Evolutionary conservation across 768 basidiomycete genomes (phyloP).

Genomic region (Rossbeevera mucosa): DNA sequence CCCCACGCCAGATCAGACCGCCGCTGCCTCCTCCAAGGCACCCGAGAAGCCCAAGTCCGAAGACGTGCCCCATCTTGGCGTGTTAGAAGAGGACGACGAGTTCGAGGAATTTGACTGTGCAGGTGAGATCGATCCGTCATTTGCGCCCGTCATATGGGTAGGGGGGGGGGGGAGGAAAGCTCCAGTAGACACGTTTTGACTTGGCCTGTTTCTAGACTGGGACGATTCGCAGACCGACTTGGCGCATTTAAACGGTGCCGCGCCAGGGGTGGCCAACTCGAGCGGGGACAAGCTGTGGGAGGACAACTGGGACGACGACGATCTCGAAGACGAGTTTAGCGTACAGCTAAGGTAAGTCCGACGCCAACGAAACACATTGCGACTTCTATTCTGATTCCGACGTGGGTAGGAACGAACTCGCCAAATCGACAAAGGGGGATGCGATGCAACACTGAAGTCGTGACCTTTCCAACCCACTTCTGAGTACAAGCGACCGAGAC

Average conservation of each 20-base stretch:
- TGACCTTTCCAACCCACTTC: background rate
- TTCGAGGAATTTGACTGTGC: conserved; percentile 90
- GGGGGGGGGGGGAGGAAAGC: background rate
- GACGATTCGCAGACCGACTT: conserved; percentile 81
- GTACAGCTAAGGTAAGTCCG: conserved; percentile 80
- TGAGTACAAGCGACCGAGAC: background rate
- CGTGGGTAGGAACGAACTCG: conserved; percentile 52
- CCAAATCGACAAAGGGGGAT: conserved; percentile 49
- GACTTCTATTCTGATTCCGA: background rate
- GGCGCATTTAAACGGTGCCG: conserved; percentile 68
- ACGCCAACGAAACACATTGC: background rate
- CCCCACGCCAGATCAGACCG: conserved; percentile 38
- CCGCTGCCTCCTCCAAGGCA: conserved; percentile 17
- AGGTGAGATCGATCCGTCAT: conserved; percentile 43
- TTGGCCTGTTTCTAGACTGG: conserved; percentile 56
- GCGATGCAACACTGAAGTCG: conserved; percentile 60
- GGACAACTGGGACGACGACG: conserved; percentile 99
- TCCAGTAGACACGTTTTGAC: background rate
- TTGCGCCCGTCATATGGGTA: background rate
- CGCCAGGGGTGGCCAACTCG: conserved; percentile 71
- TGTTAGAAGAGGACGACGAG: conserved; percentile 96
- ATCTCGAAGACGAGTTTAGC: conserved; percentile 96
- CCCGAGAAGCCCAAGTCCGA: conserved; percentile 40
- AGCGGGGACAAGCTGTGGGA: conserved; percentile 95
- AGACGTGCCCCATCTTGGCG: conserved; percentile 64